These are phyloP conservation scores for Theileria annulata DNA, from an alignment of 169 alveolate genomes.

Conservation along the genomic window DNA sequence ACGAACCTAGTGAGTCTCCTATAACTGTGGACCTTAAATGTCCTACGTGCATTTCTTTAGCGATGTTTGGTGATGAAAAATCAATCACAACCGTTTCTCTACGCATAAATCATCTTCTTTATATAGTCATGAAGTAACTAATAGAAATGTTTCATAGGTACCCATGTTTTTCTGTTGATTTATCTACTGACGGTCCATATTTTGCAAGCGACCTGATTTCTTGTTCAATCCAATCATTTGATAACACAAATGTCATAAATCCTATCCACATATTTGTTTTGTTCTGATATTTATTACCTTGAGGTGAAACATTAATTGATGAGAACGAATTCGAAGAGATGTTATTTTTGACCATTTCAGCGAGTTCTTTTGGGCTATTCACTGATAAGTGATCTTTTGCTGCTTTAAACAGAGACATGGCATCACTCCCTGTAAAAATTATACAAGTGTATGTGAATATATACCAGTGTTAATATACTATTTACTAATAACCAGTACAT, in stretches of 20 bases:
- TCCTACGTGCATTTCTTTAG: slow-evolving; percentile 99
- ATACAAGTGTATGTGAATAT: not conserved
- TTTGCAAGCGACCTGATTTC: slow-evolving; percentile 43
- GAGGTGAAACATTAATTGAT: slow-evolving; percentile 82
- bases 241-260: slow-evolving; percentile 62
- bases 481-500: not conserved
- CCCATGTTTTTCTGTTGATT: slow-evolving; percentile 34
- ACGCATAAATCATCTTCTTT: slow-evolving; percentile 4
- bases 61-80: slow-evolving; percentile 98
- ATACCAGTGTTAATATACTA: not conserved
- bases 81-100: slow-evolving; percentile 89
- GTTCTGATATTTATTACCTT: slow-evolving; percentile 56
- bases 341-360: slow-evolving; percentile 72
- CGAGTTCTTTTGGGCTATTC: slow-evolving; percentile 76
- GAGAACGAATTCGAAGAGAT: slow-evolving; percentile 61
- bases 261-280: slow-evolving; percentile 6
- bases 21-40: slow-evolving; percentile 97
- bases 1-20: slow-evolving; percentile 94
- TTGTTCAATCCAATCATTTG: slow-evolving; percentile 55
- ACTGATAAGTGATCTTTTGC: slow-evolving; percentile 64
- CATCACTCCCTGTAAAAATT: slow-evolving; percentile 70
- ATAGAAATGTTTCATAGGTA: too few relatives aligned
- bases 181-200: slow-evolving; percentile 60
- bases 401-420: slow-evolving; percentile 71
- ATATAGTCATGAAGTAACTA: too few relatives aligned